Evolutionary conservation across 2,329 filamentous ascomycete genomes (phyloP).

Genomic region (Monilinia fructicola): DNA sequence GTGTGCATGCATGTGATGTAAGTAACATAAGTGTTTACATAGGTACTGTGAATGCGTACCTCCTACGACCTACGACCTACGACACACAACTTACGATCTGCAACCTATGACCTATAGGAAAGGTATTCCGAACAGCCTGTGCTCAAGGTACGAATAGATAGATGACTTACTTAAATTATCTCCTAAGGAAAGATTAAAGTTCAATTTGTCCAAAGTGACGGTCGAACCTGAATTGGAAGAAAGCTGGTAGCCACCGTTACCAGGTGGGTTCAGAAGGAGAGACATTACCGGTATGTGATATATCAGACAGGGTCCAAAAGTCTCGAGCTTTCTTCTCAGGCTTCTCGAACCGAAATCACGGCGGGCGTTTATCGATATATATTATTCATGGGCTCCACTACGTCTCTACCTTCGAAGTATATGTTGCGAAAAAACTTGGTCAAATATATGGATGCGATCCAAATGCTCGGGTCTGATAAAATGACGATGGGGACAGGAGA

Average conservation of each 20-base stretch:
- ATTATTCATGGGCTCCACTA: background rate
- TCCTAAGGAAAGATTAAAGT: background rate
- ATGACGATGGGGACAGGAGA: background rate
- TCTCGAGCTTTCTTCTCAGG: background rate
- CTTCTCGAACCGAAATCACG: conserved; percentile 13
- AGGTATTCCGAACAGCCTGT: background rate
- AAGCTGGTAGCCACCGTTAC: background rate
- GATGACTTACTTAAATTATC: background rate
- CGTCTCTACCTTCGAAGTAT: background rate
- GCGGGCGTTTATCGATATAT: background rate
- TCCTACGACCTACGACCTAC: background rate
- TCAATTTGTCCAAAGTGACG: background rate
- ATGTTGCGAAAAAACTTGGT: background rate
- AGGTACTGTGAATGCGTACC: background rate
- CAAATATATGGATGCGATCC: background rate
- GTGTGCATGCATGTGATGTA: background rate
- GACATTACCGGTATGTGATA: background rate
- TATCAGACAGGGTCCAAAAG: background rate
- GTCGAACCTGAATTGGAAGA: background rate
- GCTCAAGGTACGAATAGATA: background rate
- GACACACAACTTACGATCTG: too few relatives aligned
- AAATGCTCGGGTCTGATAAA: background rate
- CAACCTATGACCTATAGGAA: background rate
- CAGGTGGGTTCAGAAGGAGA: conserved; percentile 2
- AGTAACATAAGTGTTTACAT: background rate